Evolutionary conservation across 2,329 filamentous ascomycete genomes (phyloP).

Genomic region (Fusarium virguliforme): DNA sequence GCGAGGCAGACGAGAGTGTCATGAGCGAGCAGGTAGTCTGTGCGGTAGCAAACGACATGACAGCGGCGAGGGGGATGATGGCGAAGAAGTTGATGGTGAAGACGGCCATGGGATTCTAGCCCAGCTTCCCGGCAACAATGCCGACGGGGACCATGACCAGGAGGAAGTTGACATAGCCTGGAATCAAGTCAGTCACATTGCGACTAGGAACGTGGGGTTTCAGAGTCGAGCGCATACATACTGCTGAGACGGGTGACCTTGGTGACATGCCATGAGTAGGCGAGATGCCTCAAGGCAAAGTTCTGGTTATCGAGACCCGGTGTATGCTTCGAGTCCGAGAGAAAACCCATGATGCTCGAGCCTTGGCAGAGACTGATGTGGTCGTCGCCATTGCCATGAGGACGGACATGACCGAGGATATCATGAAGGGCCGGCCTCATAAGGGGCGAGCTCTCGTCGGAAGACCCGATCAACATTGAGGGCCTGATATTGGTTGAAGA

Average conservation of each 20-base stretch:
- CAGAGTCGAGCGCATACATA: constrained; percentile 58
- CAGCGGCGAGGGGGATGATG: too few species aligned
- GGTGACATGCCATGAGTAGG: constrained; percentile 68
- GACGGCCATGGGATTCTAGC: too few species aligned
- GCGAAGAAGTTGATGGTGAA: too few species aligned
- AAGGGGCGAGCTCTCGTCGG: constrained; percentile 61
- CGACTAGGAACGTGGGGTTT: not conserved
- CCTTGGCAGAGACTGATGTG: constrained; percentile 44
- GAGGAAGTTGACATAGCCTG: constrained; percentile 76
- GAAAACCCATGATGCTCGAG: constrained; percentile 56
- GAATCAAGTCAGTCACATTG: constrained; percentile 20
- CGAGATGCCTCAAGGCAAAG: constrained; percentile 61
- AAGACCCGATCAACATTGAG: constrained; percentile 54
- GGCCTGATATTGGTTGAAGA: constrained; percentile 49
- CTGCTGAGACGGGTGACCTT: constrained; percentile 74
- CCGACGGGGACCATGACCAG: too few species aligned
- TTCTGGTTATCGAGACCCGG: constrained; percentile 69
- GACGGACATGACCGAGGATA: constrained; percentile 25
- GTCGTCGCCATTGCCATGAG: constrained; percentile 40
- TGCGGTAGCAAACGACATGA: constrained; percentile 84
- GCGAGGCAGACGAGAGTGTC: constrained; percentile 82
- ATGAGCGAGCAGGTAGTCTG: constrained; percentile 84
- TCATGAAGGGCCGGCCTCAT: constrained; percentile 48
- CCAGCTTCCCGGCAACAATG: too few species aligned
- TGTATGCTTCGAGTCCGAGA: constrained; percentile 66